Conservation (phyloP, 176 grass and related monocot genomes). For the Miscanthus lutarioriparius region DNA sequence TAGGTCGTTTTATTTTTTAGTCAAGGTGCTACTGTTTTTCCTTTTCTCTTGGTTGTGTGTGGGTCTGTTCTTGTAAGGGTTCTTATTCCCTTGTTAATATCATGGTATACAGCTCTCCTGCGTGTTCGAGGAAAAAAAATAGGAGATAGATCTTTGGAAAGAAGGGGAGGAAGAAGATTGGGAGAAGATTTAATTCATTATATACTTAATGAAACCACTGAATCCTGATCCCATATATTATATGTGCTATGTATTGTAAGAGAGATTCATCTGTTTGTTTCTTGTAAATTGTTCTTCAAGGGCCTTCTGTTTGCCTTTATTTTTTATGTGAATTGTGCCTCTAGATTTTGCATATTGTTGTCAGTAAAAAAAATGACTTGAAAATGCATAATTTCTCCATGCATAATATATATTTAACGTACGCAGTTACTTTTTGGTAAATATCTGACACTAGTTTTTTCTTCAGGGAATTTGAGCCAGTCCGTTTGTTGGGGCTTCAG, state of each 20-base stretch:
- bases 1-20: too few species aligned
- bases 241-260: slow-evolving; percentile 28
- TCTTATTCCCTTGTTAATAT: too few species aligned
- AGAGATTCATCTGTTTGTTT: slow-evolving; percentile 23
- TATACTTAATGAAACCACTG: slow-evolving; percentile 1
- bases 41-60: too few species aligned
- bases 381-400: not conserved
- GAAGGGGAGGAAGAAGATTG: not conserved
- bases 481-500: slow-evolving; percentile 90
- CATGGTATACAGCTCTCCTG: too few species aligned
- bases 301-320: slow-evolving; percentile 18
- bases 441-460: slow-evolving; percentile 30
- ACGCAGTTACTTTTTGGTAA: not conserved
- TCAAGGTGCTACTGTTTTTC: too few species aligned
- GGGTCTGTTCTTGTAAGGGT: too few species aligned
- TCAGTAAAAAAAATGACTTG: slow-evolving; percentile 21
- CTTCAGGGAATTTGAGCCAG: slow-evolving; percentile 74
- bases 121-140: not conserved
- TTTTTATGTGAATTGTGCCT: slow-evolving; percentile 10
- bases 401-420: slow-evolving; percentile 28
- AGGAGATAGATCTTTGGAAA: not conserved
- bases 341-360: slow-evolving; percentile 19
- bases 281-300: not conserved
- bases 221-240: not conserved
- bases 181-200: not conserved